These are phyloP conservation scores for Marchantia paleacea DNA, from an alignment of 225 moss, liverwort and hornwort species.

Conservation along the genomic window DNA sequence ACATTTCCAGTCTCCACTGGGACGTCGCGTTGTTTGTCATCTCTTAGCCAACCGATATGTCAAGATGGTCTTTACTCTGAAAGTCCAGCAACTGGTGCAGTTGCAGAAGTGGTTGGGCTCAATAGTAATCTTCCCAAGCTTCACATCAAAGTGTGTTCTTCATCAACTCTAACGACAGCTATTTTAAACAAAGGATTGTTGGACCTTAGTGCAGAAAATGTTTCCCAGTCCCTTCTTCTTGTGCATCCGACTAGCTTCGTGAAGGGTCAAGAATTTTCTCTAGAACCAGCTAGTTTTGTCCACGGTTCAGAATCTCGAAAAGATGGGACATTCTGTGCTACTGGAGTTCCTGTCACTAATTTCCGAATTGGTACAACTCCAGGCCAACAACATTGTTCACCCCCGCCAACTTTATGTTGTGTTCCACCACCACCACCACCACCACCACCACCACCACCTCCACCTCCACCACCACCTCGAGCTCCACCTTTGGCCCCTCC, in stretches of 20 bases:
- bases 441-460: slow-evolving; percentile 3
- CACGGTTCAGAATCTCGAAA: not conserved
- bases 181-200: slow-evolving; percentile 9
- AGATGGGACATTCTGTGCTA: not conserved
- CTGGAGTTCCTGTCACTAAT: not conserved
- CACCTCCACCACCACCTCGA: not conserved
- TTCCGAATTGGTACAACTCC: slow-evolving; percentile 1
- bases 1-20: not conserved
- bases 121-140: slow-evolving; percentile 4
- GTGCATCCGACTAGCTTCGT: not conserved
- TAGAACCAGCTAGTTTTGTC: not conserved
- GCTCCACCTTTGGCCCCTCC: not conserved
- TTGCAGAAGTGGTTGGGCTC: not conserved
- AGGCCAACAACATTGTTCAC: not conserved
- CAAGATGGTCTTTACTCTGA: not conserved
- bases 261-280: slow-evolving; percentile 15
- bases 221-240: slow-evolving; percentile 21
- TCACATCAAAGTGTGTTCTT: slow-evolving; percentile 22
- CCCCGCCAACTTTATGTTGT: not conserved
- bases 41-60: not conserved
- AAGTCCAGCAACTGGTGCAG: not conserved
- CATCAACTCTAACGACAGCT: slow-evolving; percentile 23
- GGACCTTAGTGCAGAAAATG: slow-evolving; percentile 24
- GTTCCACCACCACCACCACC: slow-evolving; percentile 2
- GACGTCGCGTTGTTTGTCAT: not conserved